Base-by-base conservation (phyloP, 805 yeast species). In the Yamadazyma tumulicola region DNA sequence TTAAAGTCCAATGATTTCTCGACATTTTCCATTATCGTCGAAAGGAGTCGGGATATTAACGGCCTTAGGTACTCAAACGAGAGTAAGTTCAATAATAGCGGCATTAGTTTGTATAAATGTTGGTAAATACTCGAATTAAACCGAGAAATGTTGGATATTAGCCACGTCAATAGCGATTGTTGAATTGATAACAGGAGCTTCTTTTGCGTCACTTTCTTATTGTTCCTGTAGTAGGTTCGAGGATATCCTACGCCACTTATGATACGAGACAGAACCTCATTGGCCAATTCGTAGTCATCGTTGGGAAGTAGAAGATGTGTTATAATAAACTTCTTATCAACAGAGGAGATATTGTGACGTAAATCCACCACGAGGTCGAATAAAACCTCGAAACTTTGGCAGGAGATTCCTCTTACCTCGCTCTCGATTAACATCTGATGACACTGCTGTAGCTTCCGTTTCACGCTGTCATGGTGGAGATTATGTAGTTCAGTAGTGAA, bases 31-130 rank as follows among this genome's bases (percentile, higher is more conserved):
- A 52, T 25, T 18, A 43, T 37, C 16, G 55, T 32, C 14, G 48
- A 46, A 13, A 55, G 48, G 9, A 55, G 38, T 19, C 49, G 44
- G 4, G 53, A 45, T 10, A 55, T 41, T 10, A 40, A 39, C 3
- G 44, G 52, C 26, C 62, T 37, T 47, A 43, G 49, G 29, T 32
- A 57, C 32, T 55, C 61, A 37, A 43, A 57, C 3, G 52, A 48
- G 8, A 57, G 32, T 11, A 42, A 31, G 17, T 50, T 46, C 26
- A 54, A 40, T 7, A 57, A 36, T 2, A 55, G 35, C 1, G 57
- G 49, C 7, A 42, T 18, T 15, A 49, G 19, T 21, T 37, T 25
- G 10, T 38, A 33, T 7, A 52, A 37, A 5, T 39, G 35, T 12
- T 35, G 31, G 27, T 37, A 44, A 1, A 39, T 32, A 8, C 40